Evolutionary conservation across 768 basidiomycete genomes (phyloP).

Genomic region (Wakefieldia striispora): DNA sequence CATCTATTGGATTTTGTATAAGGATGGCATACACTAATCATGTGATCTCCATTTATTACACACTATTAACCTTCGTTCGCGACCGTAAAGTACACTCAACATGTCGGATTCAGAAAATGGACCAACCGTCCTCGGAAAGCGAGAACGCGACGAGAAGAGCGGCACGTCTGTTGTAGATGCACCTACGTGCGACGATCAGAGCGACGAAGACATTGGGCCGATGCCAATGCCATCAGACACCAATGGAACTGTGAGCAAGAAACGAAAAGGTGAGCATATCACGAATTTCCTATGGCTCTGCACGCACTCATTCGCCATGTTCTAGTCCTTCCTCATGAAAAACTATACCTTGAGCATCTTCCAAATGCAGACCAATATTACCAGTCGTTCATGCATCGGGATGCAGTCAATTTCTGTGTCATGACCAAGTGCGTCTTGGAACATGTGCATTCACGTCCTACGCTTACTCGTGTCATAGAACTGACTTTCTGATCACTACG

Average conservation of each 20-base stretch:
- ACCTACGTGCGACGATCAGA: slow-evolving; percentile 41
- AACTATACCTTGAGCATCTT: slow-evolving; percentile 87
- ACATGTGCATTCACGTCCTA: too few species aligned
- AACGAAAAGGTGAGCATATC: slow-evolving; percentile 68
- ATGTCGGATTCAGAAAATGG: slow-evolving; percentile 52
- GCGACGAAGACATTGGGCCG: slow-evolving; percentile 80
- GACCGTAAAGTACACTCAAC: not conserved
- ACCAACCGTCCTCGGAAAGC: slow-evolving; percentile 62
- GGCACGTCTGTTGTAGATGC: slow-evolving; percentile 17
- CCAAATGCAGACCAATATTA: slow-evolving; percentile 92
- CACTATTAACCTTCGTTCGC: too few species aligned
- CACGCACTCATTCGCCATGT: slow-evolving; percentile 13
- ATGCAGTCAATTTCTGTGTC: slow-evolving; percentile 83
- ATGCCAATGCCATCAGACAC: slow-evolving; percentile 67
- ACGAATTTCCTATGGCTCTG: slow-evolving; percentile 4
- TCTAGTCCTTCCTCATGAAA: slow-evolving; percentile 89
- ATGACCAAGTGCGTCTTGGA: slow-evolving; percentile 71
- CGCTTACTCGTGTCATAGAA: slow-evolving; percentile 48
- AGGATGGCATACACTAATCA: too few species aligned
- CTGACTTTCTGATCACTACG: slow-evolving; percentile 91
- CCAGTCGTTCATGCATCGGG: slow-evolving; percentile 98
- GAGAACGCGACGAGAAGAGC: slow-evolving; percentile 40
- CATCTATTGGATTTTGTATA: too few species aligned
- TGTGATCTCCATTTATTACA: slow-evolving; percentile 3
- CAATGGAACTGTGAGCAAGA: slow-evolving; percentile 57